A percentile compares a stretch with the other conserved stretches of the same genome.
Evolutionary conservation across 441 rosid species (phyloP).

Genomic region (Euphorbia schlechtendalii): DNA sequence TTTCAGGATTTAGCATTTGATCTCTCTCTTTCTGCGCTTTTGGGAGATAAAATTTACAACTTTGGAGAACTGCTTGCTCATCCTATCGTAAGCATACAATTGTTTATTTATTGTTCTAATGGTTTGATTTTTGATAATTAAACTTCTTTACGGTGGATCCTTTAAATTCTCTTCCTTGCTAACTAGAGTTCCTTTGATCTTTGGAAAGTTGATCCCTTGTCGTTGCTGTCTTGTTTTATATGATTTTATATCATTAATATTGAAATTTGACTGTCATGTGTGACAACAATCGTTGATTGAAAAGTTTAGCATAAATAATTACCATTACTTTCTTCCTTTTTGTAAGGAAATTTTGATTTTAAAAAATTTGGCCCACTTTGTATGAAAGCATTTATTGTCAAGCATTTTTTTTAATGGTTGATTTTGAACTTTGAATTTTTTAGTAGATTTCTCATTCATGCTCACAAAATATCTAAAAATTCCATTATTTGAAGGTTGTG

Average conservation of each 20-base stretch:
- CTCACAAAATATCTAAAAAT: not conserved
- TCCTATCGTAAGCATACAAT: slow-evolving; percentile 67
- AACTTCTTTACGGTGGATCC: not conserved
- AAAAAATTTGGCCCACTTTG: not conserved
- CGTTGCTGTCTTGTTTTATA: not conserved
- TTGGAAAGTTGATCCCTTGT: not conserved
- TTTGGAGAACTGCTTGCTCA: slow-evolving; percentile 97
- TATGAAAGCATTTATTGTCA: not conserved
- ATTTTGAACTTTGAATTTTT: not conserved
- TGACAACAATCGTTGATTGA: not conserved
- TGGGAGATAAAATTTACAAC: slow-evolving; percentile 95
- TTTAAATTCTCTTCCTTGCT: not conserved
- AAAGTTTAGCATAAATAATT: not conserved
- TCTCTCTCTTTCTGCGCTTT: slow-evolving; percentile 84
- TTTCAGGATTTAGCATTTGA: slow-evolving; percentile 95
- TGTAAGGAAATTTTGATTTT: not conserved
- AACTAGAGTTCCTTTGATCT: not conserved
- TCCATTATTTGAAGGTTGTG: not conserved
- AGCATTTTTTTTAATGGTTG: not conserved
- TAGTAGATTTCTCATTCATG: not conserved
- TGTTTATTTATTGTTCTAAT: not conserved
- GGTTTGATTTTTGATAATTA: not conserved
- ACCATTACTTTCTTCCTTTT: not conserved
- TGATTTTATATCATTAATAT: not conserved
- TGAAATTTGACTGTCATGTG: not conserved